A percentile compares a stretch with the other conserved stretches of the same genome.
Evolutionary conservation across 495 filamentous ascomycete genomes (phyloP).

Genomic region (Neurospora sp.): DNA sequence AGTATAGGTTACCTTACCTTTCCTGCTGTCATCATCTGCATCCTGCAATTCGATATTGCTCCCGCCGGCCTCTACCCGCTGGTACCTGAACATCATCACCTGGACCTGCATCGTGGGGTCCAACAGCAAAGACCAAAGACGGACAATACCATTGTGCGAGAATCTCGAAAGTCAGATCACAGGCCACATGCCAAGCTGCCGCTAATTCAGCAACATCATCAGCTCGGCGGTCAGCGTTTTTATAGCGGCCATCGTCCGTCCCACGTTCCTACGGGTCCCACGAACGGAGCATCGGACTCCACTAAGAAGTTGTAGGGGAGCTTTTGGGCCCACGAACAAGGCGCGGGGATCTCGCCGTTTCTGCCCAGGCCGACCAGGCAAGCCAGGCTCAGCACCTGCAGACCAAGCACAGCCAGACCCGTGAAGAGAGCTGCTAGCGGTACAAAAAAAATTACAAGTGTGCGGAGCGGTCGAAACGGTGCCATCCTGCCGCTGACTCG

Average conservation of each 20-base stretch:
- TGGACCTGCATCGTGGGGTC: not conserved
- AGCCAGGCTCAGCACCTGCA: not conserved
- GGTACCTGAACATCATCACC: not conserved
- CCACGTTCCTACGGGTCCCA: not conserved
- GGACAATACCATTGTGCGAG: not conserved
- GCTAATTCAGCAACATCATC: constrained; percentile 8
- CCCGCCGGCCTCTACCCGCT: constrained; percentile 7
- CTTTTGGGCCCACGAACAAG: not conserved
- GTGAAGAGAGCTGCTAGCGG: not conserved
- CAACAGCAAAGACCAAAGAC: not conserved
- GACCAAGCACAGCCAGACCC: not conserved
- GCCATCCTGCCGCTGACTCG: constrained; percentile 15
- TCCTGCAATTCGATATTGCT: not conserved
- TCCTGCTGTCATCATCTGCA: not conserved
- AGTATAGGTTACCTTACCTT: not conserved
- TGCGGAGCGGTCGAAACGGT: not conserved
- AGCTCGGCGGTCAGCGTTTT: not conserved
- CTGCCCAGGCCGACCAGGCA: not conserved
- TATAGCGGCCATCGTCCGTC: not conserved
- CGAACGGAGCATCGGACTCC: not conserved
- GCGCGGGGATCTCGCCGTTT: not conserved
- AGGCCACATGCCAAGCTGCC: constrained; percentile 21
- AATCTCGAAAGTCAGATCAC: not conserved
- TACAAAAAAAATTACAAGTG: not conserved
- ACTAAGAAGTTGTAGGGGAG: not conserved